These are phyloP conservation scores for Xerocomus spinulosus DNA, from an alignment of 768 basidiomycete genomes.

Conservation along the genomic window DNA sequence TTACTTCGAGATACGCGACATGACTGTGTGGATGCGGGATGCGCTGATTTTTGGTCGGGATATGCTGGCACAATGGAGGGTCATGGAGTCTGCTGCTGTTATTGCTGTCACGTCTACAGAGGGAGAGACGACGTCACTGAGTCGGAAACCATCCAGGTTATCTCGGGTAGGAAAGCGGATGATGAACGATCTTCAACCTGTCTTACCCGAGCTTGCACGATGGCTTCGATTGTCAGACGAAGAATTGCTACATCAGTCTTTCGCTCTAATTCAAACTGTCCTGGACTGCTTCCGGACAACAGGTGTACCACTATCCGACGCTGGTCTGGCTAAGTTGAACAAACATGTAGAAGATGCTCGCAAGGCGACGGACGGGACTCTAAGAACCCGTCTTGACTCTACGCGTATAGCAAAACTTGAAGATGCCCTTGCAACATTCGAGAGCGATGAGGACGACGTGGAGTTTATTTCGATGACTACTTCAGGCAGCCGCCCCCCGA, in stretches of 20 bases:
- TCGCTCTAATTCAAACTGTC: conserved; percentile 74
- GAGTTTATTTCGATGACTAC: conserved; percentile 44
- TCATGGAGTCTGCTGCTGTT: conserved; percentile 63
- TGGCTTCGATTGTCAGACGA: conserved; percentile 94
- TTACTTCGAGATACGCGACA: conserved; percentile 73
- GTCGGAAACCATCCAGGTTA: conserved; percentile 40
- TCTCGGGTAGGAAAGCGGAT: conserved; percentile 67
- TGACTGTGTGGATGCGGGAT: conserved; percentile 98
- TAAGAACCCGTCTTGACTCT: conserved; percentile 49
- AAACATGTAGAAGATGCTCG: conserved; percentile 60
- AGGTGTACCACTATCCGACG: conserved; percentile 48
- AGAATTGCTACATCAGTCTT: conserved; percentile 87
- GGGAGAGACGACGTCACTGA: conserved; percentile 16
- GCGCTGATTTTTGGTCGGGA: conserved; percentile 91
- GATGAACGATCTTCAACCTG: conserved; percentile 70
- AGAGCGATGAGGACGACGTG: conserved; percentile 58
- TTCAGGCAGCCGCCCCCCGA: conserved; percentile 10
- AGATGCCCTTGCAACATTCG: conserved; percentile 60
- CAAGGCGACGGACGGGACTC: conserved; percentile 40
- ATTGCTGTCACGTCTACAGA: conserved; percentile 34
- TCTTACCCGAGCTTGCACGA: conserved; percentile 71
- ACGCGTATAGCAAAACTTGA: conserved; percentile 62
- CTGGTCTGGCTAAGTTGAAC: conserved; percentile 60
- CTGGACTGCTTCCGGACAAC: conserved; percentile 72
- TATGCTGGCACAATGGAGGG: conserved; percentile 73